Evolutionary conservation across 2,329 filamentous ascomycete genomes (phyloP).

Genomic region (Daldinia sp.): DNA sequence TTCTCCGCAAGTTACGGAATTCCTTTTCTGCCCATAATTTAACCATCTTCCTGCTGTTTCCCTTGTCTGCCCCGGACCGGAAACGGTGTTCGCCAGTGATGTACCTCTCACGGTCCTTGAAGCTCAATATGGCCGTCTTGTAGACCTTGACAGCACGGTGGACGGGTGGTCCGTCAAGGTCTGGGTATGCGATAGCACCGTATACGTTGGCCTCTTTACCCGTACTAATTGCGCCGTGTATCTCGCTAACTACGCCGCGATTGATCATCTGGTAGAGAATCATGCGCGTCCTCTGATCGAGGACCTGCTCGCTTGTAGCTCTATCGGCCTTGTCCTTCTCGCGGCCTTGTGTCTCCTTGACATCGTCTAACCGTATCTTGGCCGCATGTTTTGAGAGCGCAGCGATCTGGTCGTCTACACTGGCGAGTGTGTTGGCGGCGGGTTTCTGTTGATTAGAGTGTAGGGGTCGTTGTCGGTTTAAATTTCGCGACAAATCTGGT

Average conservation of each 20-base stretch:
- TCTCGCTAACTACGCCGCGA: conserved; percentile 84
- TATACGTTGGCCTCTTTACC: conserved; percentile 99
- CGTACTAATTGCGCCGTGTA: conserved; percentile 94
- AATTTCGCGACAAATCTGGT: conserved; percentile 81
- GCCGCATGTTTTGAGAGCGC: conserved; percentile 84
- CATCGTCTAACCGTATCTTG: conserved; percentile 81
- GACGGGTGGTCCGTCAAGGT: conserved; percentile 60
- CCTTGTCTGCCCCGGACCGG: conserved; percentile 89
- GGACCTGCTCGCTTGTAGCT: conserved; percentile 91
- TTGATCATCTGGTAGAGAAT: conserved; percentile 97
- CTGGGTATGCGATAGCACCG: conserved; percentile 76
- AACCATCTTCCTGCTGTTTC: conserved; percentile 95
- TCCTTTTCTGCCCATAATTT: conserved; percentile 99
- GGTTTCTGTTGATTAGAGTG: conserved; percentile 82
- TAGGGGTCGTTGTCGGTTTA: conserved; percentile 82
- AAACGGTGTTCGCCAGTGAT: conserved; percentile 95
- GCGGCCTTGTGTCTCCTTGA: conserved; percentile 61
- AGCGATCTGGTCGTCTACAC: conserved; percentile 86
- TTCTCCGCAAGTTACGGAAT: conserved; percentile 88
- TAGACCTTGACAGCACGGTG: conserved; percentile 97
- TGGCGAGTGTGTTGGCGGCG: conserved; percentile 78
- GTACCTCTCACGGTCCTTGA: conserved; percentile 97
- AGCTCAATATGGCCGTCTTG: conserved; percentile 96
- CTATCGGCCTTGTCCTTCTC: conserved; percentile 91
- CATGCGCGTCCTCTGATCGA: conserved; percentile 94